Evolutionary conservation across 2,329 filamentous ascomycete genomes (phyloP).

Genomic region (Aspergillus tubingensis): DNA sequence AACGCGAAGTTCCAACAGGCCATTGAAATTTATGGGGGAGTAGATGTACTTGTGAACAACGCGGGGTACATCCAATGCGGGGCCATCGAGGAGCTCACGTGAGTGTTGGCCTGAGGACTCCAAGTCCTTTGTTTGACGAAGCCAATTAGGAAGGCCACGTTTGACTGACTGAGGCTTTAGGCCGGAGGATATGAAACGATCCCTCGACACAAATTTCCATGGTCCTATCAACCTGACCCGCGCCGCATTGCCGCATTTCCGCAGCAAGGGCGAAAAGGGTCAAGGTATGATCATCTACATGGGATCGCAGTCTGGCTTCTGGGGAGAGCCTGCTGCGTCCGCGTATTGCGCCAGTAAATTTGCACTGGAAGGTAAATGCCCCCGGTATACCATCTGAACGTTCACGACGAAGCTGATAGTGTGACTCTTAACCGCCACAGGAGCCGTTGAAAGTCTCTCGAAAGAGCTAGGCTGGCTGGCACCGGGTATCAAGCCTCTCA

Average conservation of each 20-base stretch:
- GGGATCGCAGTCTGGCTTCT: background rate
- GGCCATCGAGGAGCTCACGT: slow-evolving; percentile 30
- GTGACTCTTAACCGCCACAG: background rate
- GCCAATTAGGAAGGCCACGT: too few species aligned
- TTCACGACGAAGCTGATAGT: too few species aligned
- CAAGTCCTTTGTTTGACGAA: background rate
- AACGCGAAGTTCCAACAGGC: slow-evolving; percentile 18
- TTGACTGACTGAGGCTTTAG: background rate
- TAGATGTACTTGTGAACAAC: slow-evolving; percentile 51
- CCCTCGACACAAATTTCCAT: background rate
- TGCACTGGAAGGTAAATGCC: background rate
- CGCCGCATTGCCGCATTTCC: background rate
- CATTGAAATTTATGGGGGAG: slow-evolving; percentile 20
- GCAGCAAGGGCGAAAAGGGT: background rate
- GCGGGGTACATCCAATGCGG: slow-evolving; percentile 40
- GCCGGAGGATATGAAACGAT: background rate
- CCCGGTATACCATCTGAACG: too few species aligned
- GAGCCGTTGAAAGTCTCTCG: background rate
- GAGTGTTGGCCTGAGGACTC: background rate
- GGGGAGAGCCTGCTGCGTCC: background rate
- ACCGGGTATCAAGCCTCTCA: slow-evolving; percentile 5
- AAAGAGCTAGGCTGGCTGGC: slow-evolving; percentile 6
- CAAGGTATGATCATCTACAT: slow-evolving; percentile 4
- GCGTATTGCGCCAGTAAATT: background rate
- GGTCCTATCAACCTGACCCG: background rate